Conservation (phyloP, 2,329 filamentous ascomycete genomes). For the Alternaria sp. region DNA sequence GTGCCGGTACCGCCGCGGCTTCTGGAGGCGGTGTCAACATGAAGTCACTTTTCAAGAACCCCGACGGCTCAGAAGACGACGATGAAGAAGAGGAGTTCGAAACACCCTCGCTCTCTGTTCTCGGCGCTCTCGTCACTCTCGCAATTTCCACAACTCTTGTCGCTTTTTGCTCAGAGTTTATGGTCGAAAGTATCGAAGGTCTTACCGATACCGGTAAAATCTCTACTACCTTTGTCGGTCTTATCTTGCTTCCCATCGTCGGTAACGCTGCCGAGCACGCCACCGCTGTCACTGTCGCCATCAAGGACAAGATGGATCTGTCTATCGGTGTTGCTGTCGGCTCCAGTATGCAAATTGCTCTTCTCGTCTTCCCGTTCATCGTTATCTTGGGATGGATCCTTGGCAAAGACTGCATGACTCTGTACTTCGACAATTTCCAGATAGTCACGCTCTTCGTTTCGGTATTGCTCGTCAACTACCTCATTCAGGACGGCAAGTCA, state of each 20-base stretch:
- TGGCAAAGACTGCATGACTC: conserved; percentile 68
- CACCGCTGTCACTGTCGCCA: conserved; percentile 66
- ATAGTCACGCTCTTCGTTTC: conserved; percentile 69
- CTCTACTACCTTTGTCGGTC: conserved; percentile 66
- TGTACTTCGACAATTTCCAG: conserved; percentile 89
- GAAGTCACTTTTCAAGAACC: conserved; percentile 53
- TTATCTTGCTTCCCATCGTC: conserved; percentile 70
- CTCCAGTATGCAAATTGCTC: conserved; percentile 69
- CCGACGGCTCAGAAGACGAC: conserved; percentile 46
- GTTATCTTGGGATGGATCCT: conserved; percentile 68
- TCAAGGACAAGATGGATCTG: conserved; percentile 74
- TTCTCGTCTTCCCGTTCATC: conserved; percentile 66
- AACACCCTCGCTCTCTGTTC: conserved; percentile 76
- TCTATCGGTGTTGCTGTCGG: conserved; percentile 70
- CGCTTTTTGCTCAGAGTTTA: conserved; percentile 74
- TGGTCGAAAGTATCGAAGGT: conserved; percentile 65
- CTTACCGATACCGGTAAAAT: conserved; percentile 58
- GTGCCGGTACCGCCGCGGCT: conserved; percentile 58
- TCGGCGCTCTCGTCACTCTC: conserved; percentile 75
- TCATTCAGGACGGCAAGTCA: conserved; percentile 66
- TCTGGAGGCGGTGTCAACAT: conserved; percentile 58
- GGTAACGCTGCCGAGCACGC: conserved; percentile 71
- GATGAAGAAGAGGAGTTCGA: conserved; percentile 73
- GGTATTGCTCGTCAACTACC: conserved; percentile 65
- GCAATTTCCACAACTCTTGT: conserved; percentile 77